phyloP scores from a whole-genome alignment of 805 yeast species.

The Candida easanensis region DNA sequence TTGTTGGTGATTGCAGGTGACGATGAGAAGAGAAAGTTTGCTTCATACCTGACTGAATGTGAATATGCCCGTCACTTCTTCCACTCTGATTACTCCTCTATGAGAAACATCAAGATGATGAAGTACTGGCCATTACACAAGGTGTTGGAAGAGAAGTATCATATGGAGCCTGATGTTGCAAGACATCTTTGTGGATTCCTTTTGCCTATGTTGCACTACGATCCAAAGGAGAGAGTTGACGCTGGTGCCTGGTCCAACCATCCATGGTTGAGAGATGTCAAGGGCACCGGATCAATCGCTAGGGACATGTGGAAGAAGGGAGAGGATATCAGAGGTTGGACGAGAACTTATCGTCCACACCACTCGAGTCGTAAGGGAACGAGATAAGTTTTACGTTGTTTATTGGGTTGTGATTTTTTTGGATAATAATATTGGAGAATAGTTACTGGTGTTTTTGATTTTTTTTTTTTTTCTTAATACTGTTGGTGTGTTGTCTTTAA shows the following conservation, averaged over 20 bases:
- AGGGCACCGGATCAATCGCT: slow-evolving; percentile 14
- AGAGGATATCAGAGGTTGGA: slow-evolving; percentile 29
- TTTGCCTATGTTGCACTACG: slow-evolving; percentile 45
- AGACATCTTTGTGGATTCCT: slow-evolving; percentile 45
- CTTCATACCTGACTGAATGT: slow-evolving; percentile 35
- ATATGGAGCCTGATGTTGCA: slow-evolving; percentile 55
- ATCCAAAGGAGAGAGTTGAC: slow-evolving; percentile 50
- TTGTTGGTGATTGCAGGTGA: slow-evolving; percentile 22
- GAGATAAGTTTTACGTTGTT: too few relatives aligned
- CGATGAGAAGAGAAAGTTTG: slow-evolving; percentile 37
- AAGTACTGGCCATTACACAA: slow-evolving; percentile 75
- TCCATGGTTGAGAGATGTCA: slow-evolving; percentile 41
- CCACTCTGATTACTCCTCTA: slow-evolving; percentile 37
- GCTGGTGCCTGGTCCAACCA: slow-evolving; percentile 52
- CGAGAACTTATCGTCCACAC: slow-evolving; percentile 8
- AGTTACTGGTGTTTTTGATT: too few relatives aligned
- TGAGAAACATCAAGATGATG: slow-evolving; percentile 63
- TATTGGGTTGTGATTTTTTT: too few relatives aligned
- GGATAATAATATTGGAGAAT: too few relatives aligned
- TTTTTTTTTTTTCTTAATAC: too few relatives aligned
- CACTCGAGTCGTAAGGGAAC: too few relatives aligned
- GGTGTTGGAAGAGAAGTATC: slow-evolving; percentile 74
- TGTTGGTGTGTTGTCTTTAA: too few relatives aligned
- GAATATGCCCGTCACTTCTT: slow-evolving; percentile 45
- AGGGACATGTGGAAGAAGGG: slow-evolving; percentile 26